Evolutionary conservation across 345 rosid species (phyloP).

Genomic region (Eucalyptus globulus): DNA sequence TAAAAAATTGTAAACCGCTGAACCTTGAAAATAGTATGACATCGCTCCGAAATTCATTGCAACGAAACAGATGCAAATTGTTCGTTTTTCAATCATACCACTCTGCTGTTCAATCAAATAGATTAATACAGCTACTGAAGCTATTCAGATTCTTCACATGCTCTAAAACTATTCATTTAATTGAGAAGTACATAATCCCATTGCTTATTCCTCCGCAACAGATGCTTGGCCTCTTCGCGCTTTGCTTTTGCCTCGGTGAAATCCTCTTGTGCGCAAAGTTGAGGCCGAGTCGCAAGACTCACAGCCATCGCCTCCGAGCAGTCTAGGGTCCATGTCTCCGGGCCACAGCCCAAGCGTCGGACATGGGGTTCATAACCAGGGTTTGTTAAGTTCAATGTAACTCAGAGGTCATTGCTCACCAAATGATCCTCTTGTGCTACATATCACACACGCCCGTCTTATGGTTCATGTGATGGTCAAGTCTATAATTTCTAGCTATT

Average conservation of each 20-base stretch:
- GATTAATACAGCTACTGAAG: not conserved
- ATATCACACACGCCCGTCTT: not conserved
- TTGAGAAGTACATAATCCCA: not conserved
- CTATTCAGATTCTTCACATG: not conserved
- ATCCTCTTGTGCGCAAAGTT: not conserved
- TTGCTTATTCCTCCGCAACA: not conserved
- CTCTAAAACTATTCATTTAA: not conserved
- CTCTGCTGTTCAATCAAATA: not conserved
- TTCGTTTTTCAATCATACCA: not conserved
- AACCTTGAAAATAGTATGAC: not conserved
- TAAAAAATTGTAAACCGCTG: not conserved
- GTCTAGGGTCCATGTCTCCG: not conserved
- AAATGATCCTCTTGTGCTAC: not conserved
- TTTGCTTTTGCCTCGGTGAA: not conserved
- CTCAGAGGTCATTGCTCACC: not conserved
- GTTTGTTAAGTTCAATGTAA: not conserved
- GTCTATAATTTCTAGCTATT: not conserved
- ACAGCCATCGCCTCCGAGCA: not conserved
- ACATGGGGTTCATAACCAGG: not conserved
- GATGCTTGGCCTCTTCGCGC: not conserved
- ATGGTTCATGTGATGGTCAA: not conserved
- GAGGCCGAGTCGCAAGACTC: not conserved
- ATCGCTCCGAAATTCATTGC: not conserved
- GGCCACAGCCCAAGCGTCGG: not conserved
- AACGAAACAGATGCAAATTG: not conserved